A percentile compares a stretch with the other conserved stretches of the same genome.
Evolutionary conservation across 2,329 filamentous ascomycete species (phyloP).

Genomic region (Paramyrothecium roridum): DNA sequence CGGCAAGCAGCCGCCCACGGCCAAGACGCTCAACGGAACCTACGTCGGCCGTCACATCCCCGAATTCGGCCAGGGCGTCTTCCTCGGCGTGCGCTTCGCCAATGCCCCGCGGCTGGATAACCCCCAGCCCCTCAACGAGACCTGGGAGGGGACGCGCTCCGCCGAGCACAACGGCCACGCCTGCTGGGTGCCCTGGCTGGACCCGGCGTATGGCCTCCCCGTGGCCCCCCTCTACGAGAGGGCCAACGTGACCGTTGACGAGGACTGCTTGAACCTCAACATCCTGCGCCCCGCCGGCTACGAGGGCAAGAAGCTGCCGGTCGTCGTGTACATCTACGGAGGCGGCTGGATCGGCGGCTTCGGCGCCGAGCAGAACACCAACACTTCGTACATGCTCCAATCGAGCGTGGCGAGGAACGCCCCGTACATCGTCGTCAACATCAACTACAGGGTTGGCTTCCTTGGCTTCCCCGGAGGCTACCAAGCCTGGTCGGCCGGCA

Average conservation of each 20-base stretch:
- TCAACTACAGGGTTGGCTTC: constrained; percentile 46
- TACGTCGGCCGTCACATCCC: constrained; percentile 32
- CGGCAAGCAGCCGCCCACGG: not conserved
- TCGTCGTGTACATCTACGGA: constrained; percentile 57
- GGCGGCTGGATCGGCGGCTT: constrained; percentile 19
- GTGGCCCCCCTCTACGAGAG: constrained; percentile 1
- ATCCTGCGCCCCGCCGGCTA: constrained; percentile 52
- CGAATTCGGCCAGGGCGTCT: constrained; percentile 40
- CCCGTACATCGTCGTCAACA: constrained; percentile 43
- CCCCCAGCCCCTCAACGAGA: constrained; percentile 37
- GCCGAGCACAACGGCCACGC: constrained; percentile 42
- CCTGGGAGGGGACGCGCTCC: constrained; percentile 35
- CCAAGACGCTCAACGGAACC: constrained; percentile 15
- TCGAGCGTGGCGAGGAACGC: constrained; percentile 40
- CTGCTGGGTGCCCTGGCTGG: constrained; percentile 28
- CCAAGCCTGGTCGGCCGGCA: constrained; percentile 34
- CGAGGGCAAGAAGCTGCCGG: constrained; percentile 41
- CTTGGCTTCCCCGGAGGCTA: constrained; percentile 43
- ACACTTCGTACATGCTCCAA: constrained; percentile 56
- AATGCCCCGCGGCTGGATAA: constrained; percentile 12
- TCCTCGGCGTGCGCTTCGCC: constrained; percentile 50
- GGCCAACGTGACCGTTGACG: constrained; percentile 21
- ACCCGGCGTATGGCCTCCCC: no score
- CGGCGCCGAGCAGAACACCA: constrained; percentile 38
- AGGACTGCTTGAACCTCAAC: constrained; percentile 62